A percentile compares a stretch with the other conserved stretches of the same genome.
These are phyloP conservation scores for Pseudopyrenochaeta lycopersici DNA, from an alignment of 2,329 filamentous ascomycete species.

Conservation along the genomic window DNA sequence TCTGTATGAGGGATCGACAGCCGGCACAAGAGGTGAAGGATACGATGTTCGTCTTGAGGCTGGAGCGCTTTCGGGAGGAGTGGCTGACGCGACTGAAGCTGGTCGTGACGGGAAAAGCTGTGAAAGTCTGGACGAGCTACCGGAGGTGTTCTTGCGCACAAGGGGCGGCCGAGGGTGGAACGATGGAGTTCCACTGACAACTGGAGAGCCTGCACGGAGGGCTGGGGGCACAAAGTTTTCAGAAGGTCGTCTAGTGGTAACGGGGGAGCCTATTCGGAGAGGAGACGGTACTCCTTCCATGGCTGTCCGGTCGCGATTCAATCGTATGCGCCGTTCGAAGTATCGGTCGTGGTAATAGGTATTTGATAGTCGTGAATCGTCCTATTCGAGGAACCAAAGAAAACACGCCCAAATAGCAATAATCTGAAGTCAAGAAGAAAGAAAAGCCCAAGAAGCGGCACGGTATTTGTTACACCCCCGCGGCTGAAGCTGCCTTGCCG, in stretches of 20 bases:
- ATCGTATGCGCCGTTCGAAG: conserved; percentile 1
- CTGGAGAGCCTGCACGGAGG: conserved; percentile 43
- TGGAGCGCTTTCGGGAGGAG: conserved; percentile 22
- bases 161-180: conserved; percentile 33
- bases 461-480: conserved; percentile 7
- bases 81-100: conserved; percentile 35
- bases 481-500: conserved; percentile 25
- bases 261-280: conserved; percentile 42
- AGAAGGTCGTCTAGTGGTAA: conserved; percentile 24
- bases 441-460: background rate
- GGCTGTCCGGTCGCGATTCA: conserved; percentile 1
- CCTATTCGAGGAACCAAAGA: background rate
- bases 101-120: conserved; percentile 49
- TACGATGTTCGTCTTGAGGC: conserved; percentile 38
- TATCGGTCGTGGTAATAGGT: background rate
- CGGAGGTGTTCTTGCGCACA: conserved; percentile 38
- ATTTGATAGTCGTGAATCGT: background rate
- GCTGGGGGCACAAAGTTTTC: conserved; percentile 34
- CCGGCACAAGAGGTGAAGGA: conserved; percentile 39
- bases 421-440: background rate
- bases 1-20: conserved; percentile 38
- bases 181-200: conserved; percentile 17
- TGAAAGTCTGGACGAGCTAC: conserved; percentile 44
- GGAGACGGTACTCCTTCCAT: conserved; percentile 43
- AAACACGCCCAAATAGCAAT: background rate